Conservation (phyloP, 2,329 filamentous ascomycete genomes). For the Dryadomyces sulphureus region DNA sequence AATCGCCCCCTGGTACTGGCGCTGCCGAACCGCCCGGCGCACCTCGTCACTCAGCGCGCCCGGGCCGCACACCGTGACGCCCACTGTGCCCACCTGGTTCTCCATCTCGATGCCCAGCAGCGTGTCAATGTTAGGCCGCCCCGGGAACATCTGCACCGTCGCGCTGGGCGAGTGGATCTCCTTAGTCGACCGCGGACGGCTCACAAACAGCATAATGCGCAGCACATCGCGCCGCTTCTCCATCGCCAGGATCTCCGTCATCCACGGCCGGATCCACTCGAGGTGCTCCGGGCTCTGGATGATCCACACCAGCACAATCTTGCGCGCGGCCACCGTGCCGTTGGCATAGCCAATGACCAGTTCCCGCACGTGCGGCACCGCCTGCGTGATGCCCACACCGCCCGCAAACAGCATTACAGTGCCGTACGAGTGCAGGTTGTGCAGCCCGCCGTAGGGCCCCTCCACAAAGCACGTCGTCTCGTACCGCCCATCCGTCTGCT, state of each 20-base stretch:
- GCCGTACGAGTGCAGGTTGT: conserved; percentile 59
- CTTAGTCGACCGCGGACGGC: conserved; percentile 58
- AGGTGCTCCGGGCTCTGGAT: conserved; percentile 68
- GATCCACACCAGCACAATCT: conserved; percentile 62
- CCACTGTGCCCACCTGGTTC: conserved; percentile 58
- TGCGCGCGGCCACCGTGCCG: conserved; percentile 55
- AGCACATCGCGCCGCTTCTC: conserved; percentile 59
- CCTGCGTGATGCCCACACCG: conserved; percentile 69
- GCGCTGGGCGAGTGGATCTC: conserved; percentile 66
- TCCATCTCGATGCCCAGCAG: conserved; percentile 61
- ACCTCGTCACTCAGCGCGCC: conserved; percentile 65
- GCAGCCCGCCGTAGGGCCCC: conserved; percentile 62
- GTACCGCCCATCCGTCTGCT: conserved; percentile 45
- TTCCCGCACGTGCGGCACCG: conserved; percentile 59
- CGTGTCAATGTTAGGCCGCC: conserved; percentile 59
- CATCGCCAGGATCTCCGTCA: conserved; percentile 67
- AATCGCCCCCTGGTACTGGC: conserved; percentile 50
- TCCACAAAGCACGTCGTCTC: conserved; percentile 54
- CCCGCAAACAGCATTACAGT: conserved; percentile 68
- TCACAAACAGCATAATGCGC: conserved; percentile 66
- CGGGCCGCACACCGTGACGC: conserved; percentile 60
- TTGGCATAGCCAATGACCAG: conserved; percentile 54
- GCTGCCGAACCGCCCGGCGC: conserved; percentile 46
- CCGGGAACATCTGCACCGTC: conserved; percentile 75
- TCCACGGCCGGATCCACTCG: conserved; percentile 73